Evolutionary conservation across 2,329 filamentous ascomycete genomes (phyloP).

Genomic region (Metarhizium album): DNA sequence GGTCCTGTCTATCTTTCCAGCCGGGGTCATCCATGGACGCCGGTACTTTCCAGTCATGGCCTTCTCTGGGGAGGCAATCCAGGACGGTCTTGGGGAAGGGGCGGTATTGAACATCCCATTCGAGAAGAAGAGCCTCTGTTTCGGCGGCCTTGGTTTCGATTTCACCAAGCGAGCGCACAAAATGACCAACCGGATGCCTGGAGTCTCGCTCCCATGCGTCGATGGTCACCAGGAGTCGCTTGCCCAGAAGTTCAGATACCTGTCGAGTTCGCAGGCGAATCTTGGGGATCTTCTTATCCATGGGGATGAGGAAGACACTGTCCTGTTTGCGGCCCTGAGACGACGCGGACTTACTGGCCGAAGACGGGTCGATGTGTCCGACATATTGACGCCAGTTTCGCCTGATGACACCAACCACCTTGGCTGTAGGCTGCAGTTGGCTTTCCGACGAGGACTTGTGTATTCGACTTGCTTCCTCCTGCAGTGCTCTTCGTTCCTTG

Average conservation of each 20-base stretch:
- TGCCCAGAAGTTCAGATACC: conserved; percentile 77
- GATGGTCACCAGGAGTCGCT: conserved; percentile 85
- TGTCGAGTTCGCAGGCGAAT: conserved; percentile 88
- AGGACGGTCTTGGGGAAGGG: conserved; percentile 94
- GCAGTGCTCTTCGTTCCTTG: conserved; percentile 72
- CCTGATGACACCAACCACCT: conserved; percentile 84
- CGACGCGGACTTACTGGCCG: conserved; percentile 60
- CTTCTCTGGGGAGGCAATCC: conserved; percentile 83
- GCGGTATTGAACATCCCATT: conserved; percentile 95
- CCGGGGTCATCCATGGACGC: conserved; percentile 67
- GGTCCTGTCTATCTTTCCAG: conserved; percentile 76
- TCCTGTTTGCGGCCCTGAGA: conserved; percentile 77
- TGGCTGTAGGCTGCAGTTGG: conserved; percentile 78
- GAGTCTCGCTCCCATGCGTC: conserved; percentile 94
- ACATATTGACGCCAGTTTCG: conserved; percentile 98
- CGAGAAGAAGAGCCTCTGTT: conserved; percentile 85
- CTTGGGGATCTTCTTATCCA: conserved; percentile 97
- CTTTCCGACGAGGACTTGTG: conserved; percentile 69
- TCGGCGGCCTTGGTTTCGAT: conserved; percentile 96
- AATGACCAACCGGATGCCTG: conserved; percentile 84
- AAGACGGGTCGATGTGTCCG: conserved; percentile 83
- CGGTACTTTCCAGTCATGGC: conserved; percentile 90
- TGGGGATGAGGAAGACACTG: conserved; percentile 88
- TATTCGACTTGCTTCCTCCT: conserved; percentile 81
- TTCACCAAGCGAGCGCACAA: conserved; percentile 85